Evolutionary conservation across 805 yeast genomes (phyloP).

Genomic region (Candida gorgasii): DNA sequence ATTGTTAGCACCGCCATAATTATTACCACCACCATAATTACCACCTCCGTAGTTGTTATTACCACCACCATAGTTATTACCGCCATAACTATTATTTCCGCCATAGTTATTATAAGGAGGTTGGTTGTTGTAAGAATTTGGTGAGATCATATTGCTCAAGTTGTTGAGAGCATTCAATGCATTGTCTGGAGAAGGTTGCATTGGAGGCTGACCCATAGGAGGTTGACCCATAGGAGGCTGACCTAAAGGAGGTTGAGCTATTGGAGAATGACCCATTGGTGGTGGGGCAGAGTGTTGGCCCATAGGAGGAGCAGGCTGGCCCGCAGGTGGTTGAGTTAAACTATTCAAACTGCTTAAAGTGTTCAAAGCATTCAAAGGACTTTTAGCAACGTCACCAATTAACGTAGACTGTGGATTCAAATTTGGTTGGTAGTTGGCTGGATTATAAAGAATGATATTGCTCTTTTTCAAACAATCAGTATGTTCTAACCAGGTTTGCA

Average conservation of each 20-base stretch:
- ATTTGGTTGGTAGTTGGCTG: conserved; percentile 42
- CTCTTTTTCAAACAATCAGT: conserved; percentile 51
- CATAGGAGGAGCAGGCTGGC: conserved; percentile 6
- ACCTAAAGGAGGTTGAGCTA: conserved; percentile 4
- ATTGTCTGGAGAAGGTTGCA: conserved; percentile 15
- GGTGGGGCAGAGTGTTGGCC: conserved; percentile 3
- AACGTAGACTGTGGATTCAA: conserved; percentile 12
- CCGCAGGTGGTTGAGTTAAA: conserved; percentile 5
- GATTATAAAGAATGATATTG: conserved; percentile 61
- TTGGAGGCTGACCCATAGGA: conserved; percentile 8
- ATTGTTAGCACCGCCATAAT: not conserved
- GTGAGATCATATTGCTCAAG: conserved; percentile 18
- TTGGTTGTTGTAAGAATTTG: conserved; percentile 9
- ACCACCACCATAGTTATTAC: conserved; percentile 6
- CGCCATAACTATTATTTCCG: conserved; percentile 6
- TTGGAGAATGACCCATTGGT: conserved; percentile 6
- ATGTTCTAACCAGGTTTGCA: conserved; percentile 66
- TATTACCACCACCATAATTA: conserved; percentile 14
- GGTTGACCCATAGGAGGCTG: conserved; percentile 8
- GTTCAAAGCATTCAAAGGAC: conserved; percentile 11
- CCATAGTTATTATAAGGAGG: conserved; percentile 3
- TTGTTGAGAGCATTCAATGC: conserved; percentile 18
- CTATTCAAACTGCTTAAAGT: conserved; percentile 12
- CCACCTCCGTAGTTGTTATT: conserved; percentile 8
- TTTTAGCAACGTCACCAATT: conserved; percentile 9